phyloP scores from a whole-genome alignment of 768 basidiomycete species.

The Psilocybe cyanescens region DNA sequence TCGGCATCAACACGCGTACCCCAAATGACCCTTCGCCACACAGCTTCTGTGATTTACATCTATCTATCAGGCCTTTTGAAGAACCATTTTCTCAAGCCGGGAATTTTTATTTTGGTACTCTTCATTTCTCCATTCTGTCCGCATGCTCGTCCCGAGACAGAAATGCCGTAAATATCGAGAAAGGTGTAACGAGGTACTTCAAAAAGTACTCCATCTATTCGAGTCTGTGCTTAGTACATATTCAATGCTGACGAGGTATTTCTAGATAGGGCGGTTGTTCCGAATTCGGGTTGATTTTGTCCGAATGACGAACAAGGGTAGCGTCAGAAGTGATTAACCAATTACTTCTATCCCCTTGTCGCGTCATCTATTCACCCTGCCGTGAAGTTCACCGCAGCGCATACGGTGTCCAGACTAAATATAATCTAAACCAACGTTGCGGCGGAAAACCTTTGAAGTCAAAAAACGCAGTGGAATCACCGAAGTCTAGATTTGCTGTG shows the following conservation, averaged over 20 bases:
- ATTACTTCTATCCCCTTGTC: background rate
- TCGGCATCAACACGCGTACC: background rate
- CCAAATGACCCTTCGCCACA: background rate
- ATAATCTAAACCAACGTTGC: background rate
- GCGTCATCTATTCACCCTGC: background rate
- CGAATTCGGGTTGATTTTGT: background rate
- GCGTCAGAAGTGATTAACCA: background rate
- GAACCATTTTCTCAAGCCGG: background rate
- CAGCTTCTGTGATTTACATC: background rate
- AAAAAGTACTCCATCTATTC: too few species aligned
- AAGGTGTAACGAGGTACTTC: background rate
- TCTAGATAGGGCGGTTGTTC: too few species aligned
- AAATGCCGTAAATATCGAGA: background rate
- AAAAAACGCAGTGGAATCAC: too few species aligned
- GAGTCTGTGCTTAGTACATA: too few species aligned
- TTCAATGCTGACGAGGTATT: too few species aligned
- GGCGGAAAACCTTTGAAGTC: background rate
- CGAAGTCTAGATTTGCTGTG: too few species aligned
- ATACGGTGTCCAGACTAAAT: background rate
- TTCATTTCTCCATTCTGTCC: background rate
- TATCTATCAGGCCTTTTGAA: background rate
- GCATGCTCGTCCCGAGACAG: conserved; percentile 1
- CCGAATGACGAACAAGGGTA: background rate
- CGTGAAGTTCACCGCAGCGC: background rate
- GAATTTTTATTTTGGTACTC: background rate